Evolutionary conservation across 2,329 filamentous ascomycete genomes (phyloP), one percentile per base, ranked within the genome.

Genomic region (Cercospora sp.): DNA sequence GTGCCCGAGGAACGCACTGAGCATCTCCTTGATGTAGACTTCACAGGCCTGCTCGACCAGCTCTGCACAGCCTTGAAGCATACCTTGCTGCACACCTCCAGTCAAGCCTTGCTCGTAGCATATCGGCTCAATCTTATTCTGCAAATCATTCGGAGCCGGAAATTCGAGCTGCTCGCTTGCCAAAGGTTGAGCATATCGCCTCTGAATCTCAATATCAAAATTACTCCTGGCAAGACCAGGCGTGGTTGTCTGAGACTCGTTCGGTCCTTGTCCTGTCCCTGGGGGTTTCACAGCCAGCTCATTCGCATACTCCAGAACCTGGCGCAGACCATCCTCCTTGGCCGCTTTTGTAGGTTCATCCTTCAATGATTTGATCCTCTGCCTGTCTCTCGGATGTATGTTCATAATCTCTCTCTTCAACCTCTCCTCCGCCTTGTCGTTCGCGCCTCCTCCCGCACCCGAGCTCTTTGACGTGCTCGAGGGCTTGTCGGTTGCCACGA

Each of bases 401-500:
- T 85, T 83, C 87, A 90, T 90, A 13, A 89, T 83, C 79, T 90
- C 88, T 30, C 83, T 83, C 79, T 89, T 90, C 60, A 89, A 78
- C 70, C 87, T 79, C 77, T 89, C 87, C 75, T 90, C 87, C 51
- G 84, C 84, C 64, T 85, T 86, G 80, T 90, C 87, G 59, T 86
- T 86, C 20, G 84, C 76, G 36, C 82, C 80, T 13, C 84, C 83
- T n/a, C 73, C 73, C 4, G 74, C 72, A 42, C 70, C 71, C 16
- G 74, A 73, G 62, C 69, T 73, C 73, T 90, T 87, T 4, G 92
- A 90, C 16, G 91, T 93, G 62, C 88, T 85, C 48, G 81, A 89
- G 60, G 88, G 89, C 18, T 94, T 97, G 69, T 95, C 94, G 70
- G 87, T 88, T 36, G 87, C 87, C 45, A 86, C 85, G 59, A 90